Evolutionary conservation across 2,329 filamentous ascomycete species (phyloP), one percentile per base, ranked within the genome.

Genomic region (Rachicladosporium sp.): DNA sequence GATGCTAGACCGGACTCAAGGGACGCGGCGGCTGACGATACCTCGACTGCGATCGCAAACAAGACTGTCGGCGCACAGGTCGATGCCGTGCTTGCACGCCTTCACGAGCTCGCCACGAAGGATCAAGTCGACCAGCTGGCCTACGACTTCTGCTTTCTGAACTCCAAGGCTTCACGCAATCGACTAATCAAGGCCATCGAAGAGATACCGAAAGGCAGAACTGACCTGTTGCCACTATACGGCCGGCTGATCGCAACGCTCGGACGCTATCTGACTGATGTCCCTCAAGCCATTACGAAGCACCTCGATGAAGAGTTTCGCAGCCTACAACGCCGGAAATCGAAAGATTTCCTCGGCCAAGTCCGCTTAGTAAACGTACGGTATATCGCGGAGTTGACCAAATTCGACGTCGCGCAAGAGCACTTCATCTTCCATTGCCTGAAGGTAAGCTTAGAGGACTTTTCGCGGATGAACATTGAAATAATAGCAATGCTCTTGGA

Each of bases 401-500:
- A 98, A 57, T 98, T 98, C 55, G 89, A 91, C 27, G 86, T 95
- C 23, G 91, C 98, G 6, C 91, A 93, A 1, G 91, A 98, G 60
- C 91, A 98, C 61, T 89, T 98, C 47, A 93, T 98, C 39, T 98
- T 98, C 57, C 91, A 98, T 57, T 98, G 91, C 57, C 76, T 98
- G 52, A 98, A 95, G 61, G 89, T 98, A 59, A 93, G 89, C 50
- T 67, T 98, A 21, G 91, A 98, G 53, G 91, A 98, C 55, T 98
- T 98, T 56, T 95, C 91, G 2, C 77, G 89, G 45, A 95, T 95
- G 83, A 98, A 98, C 55, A 95, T 98, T 47, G 93, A 98, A 60
- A 95, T 98, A 51, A 89, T 98, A 47, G 93, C 88, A 54, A 93
- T 93, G 54, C 70, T 96, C 21, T 71, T 98, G 13, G 91, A 98